A percentile compares a stretch with the other conserved stretches of the same genome.
Conservation (phyloP, 2,329 filamentous ascomycete genomes). For the Calonectria montana region DNA sequence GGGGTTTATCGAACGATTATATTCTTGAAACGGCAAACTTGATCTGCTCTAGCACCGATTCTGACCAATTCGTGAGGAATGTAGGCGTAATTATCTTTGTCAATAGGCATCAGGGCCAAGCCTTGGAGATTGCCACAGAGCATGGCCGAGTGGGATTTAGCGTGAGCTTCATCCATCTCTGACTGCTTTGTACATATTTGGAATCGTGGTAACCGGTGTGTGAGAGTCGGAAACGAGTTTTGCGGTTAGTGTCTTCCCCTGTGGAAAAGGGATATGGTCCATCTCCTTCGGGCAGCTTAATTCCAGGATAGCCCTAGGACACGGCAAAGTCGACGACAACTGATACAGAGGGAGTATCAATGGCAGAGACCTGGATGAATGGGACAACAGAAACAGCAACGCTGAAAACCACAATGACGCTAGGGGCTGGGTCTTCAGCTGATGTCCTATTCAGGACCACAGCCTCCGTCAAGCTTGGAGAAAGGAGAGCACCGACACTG, state of each 20-base stretch:
- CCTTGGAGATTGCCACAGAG: background rate
- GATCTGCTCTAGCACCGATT: background rate
- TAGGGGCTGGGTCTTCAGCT: background rate
- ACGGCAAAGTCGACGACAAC: background rate
- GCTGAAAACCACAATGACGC: background rate
- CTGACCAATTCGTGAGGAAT: background rate
- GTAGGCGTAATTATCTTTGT: background rate
- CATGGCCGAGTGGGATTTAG: background rate
- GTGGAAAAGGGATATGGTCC: background rate
- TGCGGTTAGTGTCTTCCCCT: background rate
- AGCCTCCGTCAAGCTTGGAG: background rate
- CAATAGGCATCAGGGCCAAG: background rate
- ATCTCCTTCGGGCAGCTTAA: background rate
- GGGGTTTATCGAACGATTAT: background rate
- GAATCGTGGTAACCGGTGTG: background rate
- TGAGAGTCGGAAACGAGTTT: background rate
- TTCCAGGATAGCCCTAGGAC: background rate
- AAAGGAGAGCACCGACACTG: background rate
- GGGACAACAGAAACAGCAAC: background rate
- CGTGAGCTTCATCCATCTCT: background rate
- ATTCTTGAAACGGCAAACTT: conserved; percentile 8
- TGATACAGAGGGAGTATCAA: background rate
- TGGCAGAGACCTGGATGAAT: background rate
- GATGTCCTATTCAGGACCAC: background rate
- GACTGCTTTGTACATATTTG: background rate